Evolutionary conservation across 257 asterid species (phyloP).

Genomic region (Solanum chilense): DNA sequence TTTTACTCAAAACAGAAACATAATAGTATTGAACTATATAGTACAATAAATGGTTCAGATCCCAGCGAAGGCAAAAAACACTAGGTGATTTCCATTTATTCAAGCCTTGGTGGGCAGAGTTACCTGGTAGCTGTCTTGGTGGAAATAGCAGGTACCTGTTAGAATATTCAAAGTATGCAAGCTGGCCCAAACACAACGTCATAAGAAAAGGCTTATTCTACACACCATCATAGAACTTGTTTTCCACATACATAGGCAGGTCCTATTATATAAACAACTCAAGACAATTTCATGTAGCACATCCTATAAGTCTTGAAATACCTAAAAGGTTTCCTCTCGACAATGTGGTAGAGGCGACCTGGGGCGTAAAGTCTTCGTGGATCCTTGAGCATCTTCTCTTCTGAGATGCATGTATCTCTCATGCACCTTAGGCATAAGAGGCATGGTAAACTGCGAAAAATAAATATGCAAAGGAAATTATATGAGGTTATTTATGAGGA

Average conservation of each 20-base stretch:
- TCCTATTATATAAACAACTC: neutral
- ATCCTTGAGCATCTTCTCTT: constrained; percentile 76
- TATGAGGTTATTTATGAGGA: neutral
- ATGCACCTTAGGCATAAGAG: constrained; percentile 67
- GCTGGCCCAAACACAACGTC: neutral
- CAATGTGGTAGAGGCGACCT: constrained; percentile 87
- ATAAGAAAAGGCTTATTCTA: neutral
- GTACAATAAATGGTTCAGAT: neutral
- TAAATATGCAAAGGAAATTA: neutral
- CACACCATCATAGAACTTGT: neutral
- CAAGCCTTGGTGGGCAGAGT: neutral
- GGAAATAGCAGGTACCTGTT: neutral
- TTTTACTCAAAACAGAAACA: neutral
- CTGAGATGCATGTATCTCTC: constrained; percentile 77
- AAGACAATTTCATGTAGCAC: neutral
- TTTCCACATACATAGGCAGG: neutral
- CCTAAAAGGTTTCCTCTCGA: constrained; percentile 82
- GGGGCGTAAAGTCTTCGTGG: constrained; percentile 80
- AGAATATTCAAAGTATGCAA: neutral
- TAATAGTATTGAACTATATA: neutral
- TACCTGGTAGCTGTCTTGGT: neutral
- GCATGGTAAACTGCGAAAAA: constrained; percentile 65
- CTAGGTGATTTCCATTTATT: neutral
- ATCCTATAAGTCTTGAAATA: constrained; percentile 2
- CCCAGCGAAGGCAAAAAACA: neutral